phyloP scores from a whole-genome alignment of 306 rosid genomes.

The Quercus bicolor region DNA sequence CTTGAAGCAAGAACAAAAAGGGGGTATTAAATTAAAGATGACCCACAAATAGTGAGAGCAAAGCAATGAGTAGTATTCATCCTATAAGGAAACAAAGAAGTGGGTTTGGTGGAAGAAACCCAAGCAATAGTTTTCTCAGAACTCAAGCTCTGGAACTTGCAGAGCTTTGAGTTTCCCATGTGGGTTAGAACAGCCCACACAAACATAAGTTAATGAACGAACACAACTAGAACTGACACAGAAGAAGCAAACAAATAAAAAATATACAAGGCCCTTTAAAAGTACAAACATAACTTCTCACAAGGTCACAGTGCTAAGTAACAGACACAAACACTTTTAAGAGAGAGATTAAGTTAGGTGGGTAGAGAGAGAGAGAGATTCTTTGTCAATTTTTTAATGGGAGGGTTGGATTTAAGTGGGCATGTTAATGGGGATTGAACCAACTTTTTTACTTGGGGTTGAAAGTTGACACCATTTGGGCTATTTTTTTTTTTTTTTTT shows the following conservation, averaged over 20 bases:
- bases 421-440: conserved; percentile 37
- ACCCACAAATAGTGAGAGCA: conserved; percentile 43
- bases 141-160: conserved; percentile 32
- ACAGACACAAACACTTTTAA: conserved; percentile 25
- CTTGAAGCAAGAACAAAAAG: conserved; percentile 65
- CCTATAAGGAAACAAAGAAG: conserved; percentile 40
- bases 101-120: conserved; percentile 41
- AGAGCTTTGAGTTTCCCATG: conserved; percentile 44
- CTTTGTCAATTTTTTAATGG: conserved; percentile 26
- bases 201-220: conserved; percentile 28
- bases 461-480: neutral
- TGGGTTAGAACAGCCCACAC: conserved; percentile 28
- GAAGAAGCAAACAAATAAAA: neutral
- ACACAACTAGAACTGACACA: conserved; percentile 30
- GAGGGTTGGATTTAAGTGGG: conserved; percentile 34
- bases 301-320: conserved; percentile 27
- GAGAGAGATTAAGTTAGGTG: conserved; percentile 46
- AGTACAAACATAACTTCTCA: conserved; percentile 9
- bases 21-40: conserved; percentile 38
- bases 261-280: conserved; percentile 12
- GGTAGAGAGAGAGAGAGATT: conserved; percentile 28
- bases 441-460: conserved; percentile 34
- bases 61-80: conserved; percentile 51
- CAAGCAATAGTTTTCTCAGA: conserved; percentile 25
- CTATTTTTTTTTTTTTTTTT: too few species aligned